phyloP scores from a whole-genome alignment of 169 alveolate species.

The Miamiensis avidus region DNA sequence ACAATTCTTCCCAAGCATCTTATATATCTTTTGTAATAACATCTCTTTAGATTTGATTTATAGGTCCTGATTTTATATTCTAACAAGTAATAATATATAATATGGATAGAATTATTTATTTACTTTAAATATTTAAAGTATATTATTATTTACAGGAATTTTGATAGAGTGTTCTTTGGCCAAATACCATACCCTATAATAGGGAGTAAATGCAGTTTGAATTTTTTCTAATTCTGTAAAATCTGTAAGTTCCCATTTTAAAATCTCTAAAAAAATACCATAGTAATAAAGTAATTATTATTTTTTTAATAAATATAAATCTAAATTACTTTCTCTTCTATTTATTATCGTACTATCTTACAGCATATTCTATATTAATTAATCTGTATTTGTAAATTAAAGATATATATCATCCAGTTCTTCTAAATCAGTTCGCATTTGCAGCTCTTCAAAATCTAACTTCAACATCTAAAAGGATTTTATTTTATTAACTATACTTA shows the following conservation, averaged over 20 bases:
- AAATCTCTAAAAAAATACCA: constrained; percentile 66
- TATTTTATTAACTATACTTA: not conserved
- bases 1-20: constrained; percentile 68
- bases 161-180: constrained; percentile 71
- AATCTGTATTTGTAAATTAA: not conserved
- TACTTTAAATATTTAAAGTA: too few relatives aligned
- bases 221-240: constrained; percentile 66
- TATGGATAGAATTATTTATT: too few relatives aligned
- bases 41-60: constrained; percentile 74
- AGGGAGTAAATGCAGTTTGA: constrained; percentile 66
- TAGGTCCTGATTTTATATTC: constrained; percentile 68
- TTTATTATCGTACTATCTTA: constrained; percentile 54
- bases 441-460: not conserved
- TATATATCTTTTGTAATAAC: constrained; percentile 65
- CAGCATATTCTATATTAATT: not conserved
- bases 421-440: not conserved
- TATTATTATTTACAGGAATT: too few relatives aligned
- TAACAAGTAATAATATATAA: too few relatives aligned
- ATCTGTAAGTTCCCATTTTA: constrained; percentile 71
- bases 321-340: constrained; percentile 45
- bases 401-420: not conserved
- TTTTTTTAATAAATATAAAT: too few relatives aligned
- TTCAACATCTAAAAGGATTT: not conserved
- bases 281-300: constrained; percentile 35
- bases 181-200: constrained; percentile 75